phyloP scores from a whole-genome alignment of 1,139 yeast species.

The Tardiomyces digboiensis region DNA sequence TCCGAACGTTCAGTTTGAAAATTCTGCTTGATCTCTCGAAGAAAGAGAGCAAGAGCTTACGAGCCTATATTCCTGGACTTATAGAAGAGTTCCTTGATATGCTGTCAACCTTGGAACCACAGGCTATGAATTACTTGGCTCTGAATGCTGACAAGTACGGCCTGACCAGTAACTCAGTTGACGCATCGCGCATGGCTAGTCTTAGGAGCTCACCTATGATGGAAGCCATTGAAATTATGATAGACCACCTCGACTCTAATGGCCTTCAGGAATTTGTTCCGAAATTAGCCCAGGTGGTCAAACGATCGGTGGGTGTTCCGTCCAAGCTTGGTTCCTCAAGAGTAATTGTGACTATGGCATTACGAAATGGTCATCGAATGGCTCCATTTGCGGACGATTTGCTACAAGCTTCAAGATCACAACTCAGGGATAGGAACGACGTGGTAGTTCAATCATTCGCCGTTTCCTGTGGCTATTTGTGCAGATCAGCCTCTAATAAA shows the following conservation, averaged over 20 bases:
- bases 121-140: slow-evolving; percentile 74
- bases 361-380: slow-evolving; percentile 42
- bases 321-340: slow-evolving; percentile 86
- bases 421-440: slow-evolving; percentile 60
- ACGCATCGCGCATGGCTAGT: slow-evolving; percentile 64
- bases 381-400: slow-evolving; percentile 56
- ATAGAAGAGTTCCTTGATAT: slow-evolving; percentile 59
- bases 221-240: slow-evolving; percentile 71
- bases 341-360: slow-evolving; percentile 48
- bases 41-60: slow-evolving; percentile 49
- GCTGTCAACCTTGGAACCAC: slow-evolving; percentile 89
- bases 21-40: slow-evolving; percentile 64
- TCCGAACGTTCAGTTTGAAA: slow-evolving; percentile 63
- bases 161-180: slow-evolving; percentile 59
- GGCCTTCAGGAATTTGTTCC: slow-evolving; percentile 36
- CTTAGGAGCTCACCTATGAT: slow-evolving; percentile 80
- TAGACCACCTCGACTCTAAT: slow-evolving; percentile 41
- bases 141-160: slow-evolving; percentile 87
- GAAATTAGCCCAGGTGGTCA: slow-evolving; percentile 39
- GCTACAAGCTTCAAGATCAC: slow-evolving; percentile 46
- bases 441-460: slow-evolving; percentile 74
- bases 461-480: slow-evolving; percentile 68
- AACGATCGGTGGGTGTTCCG: slow-evolving; percentile 77
- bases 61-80: slow-evolving; percentile 59
- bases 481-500: slow-evolving; percentile 52